phyloP scores from a whole-genome alignment of 352 stramenopile species.

The Poterioochromonas sp. region DNA sequence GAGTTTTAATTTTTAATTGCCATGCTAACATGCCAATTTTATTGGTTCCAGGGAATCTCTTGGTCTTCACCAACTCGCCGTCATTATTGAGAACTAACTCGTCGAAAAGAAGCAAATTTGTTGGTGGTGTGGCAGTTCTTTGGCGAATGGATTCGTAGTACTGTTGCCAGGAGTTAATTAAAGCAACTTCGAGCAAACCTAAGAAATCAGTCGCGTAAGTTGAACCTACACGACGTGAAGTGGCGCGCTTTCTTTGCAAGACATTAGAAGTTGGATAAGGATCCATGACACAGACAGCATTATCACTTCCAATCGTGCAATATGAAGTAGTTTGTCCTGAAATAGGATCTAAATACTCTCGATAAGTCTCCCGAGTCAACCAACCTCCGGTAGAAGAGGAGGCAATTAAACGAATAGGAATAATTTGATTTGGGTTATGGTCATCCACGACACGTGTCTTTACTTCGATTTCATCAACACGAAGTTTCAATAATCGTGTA shows the following conservation, averaged over 20 bases:
- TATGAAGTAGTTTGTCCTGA: constrained; percentile 66
- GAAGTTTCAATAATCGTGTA: constrained; percentile 82
- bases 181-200: constrained; percentile 90
- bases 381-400: constrained; percentile 95
- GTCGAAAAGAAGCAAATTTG: constrained; percentile 54
- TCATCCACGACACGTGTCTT: constrained; percentile 64
- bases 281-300: constrained; percentile 62
- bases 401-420: constrained; percentile 89
- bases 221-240: constrained; percentile 86
- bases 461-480: constrained; percentile 94
- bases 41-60: constrained; percentile 80
- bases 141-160: background rate
- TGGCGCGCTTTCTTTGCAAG: constrained; percentile 65
- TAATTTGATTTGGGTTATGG: constrained; percentile 47
- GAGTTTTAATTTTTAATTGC: constrained; percentile 91
- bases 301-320: constrained; percentile 47
- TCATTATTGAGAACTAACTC: constrained; percentile 60
- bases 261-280: constrained; percentile 61
- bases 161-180: constrained; percentile 53
- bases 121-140: background rate
- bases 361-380: constrained; percentile 91
- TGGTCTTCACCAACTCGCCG: constrained; percentile 50
- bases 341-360: constrained; percentile 75
- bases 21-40: constrained; percentile 98
- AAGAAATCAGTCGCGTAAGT: constrained; percentile 99